Percentiles rank a stretch among this genome's conserved stretches.
Evolutionary conservation across 2,329 filamentous ascomycete genomes (phyloP).

Genomic region (Calonectria naviculata): DNA sequence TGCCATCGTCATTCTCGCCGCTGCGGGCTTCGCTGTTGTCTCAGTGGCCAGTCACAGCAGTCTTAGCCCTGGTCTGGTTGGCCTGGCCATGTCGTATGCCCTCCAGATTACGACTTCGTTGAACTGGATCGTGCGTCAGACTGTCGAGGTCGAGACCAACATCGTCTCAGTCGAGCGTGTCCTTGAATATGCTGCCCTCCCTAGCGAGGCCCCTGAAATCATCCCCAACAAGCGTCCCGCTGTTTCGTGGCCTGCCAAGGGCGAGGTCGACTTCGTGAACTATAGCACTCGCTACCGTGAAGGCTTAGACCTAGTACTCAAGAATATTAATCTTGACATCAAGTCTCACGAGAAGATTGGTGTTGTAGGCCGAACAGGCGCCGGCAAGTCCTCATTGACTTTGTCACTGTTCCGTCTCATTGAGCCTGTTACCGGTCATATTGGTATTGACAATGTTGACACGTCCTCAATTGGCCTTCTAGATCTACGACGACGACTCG

Average conservation of each 20-base stretch:
- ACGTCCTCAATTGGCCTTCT: constrained; percentile 91
- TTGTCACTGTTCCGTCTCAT: constrained; percentile 96
- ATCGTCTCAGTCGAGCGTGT: constrained; percentile 99
- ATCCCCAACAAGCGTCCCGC: constrained; percentile 88
- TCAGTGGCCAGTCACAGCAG: constrained; percentile 76
- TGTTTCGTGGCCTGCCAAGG: constrained; percentile 90
- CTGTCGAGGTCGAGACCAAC: constrained; percentile 99
- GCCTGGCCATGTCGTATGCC: constrained; percentile 96
- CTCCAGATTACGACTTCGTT: constrained; percentile 96
- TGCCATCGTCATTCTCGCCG: constrained; percentile 89
- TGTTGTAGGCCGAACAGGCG: constrained; percentile 94
- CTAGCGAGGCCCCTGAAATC: constrained; percentile 94
- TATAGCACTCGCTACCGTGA: constrained; percentile 94
- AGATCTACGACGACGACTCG: constrained; percentile 87
- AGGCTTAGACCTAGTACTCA: constrained; percentile 90
- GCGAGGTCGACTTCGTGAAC: constrained; percentile 89
- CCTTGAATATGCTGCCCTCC: constrained; percentile 91
- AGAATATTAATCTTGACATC: constrained; percentile 91
- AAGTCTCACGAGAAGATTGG: constrained; percentile 98
- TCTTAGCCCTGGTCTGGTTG: constrained; percentile 81
- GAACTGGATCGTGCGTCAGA: constrained; percentile 99
- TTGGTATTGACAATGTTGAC: constrained; percentile 90
- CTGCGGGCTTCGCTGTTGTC: constrained; percentile 85
- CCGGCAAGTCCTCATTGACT: constrained; percentile 94
- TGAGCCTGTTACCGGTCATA: constrained; percentile 83